These are phyloP conservation scores for Ascochyta rabiei DNA, from an alignment of 2,329 filamentous ascomycete species.

Conservation along the genomic window DNA sequence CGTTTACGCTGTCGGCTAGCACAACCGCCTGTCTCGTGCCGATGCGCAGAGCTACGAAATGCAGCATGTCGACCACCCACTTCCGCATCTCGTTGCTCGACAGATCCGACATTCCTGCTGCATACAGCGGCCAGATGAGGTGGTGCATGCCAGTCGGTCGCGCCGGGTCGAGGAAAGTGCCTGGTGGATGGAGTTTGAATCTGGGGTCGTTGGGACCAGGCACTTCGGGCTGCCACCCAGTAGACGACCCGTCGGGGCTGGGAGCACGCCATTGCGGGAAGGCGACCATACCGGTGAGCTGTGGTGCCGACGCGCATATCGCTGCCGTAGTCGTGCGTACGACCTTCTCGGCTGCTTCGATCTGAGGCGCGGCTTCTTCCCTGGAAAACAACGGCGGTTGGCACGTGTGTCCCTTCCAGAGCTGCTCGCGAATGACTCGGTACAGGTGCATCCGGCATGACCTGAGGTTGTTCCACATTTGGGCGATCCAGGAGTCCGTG, in stretches of 20 bases:
- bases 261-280: constrained; percentile 22
- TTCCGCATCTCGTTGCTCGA: constrained; percentile 22
- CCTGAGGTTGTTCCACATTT: constrained; percentile 42
- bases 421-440: constrained; percentile 25
- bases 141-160: constrained; percentile 33
- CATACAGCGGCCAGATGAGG: constrained; percentile 37
- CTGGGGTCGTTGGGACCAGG: background rate
- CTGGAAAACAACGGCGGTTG: constrained; percentile 21
- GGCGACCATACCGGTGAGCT: constrained; percentile 37
- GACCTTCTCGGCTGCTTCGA: constrained; percentile 19
- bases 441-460: constrained; percentile 32
- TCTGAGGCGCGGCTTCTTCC: constrained; percentile 14
- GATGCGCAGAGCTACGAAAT: constrained; percentile 30
- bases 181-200: constrained; percentile 25
- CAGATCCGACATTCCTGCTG: constrained; percentile 21
- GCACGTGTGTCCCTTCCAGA: constrained; percentile 21
- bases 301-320: constrained; percentile 35
- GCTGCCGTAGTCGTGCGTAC: constrained; percentile 18
- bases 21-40: constrained; percentile 33
- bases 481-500: constrained; percentile 36
- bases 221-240: background rate
- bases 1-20: constrained; percentile 7
- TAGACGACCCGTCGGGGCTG: background rate
- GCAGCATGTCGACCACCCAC: constrained; percentile 32
- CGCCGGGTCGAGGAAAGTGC: constrained; percentile 30